Evolutionary conservation across 768 basidiomycete genomes (phyloP), one percentile per base, ranked within the genome.

Genomic region (Agaricus sinodeliciosus): DNA sequence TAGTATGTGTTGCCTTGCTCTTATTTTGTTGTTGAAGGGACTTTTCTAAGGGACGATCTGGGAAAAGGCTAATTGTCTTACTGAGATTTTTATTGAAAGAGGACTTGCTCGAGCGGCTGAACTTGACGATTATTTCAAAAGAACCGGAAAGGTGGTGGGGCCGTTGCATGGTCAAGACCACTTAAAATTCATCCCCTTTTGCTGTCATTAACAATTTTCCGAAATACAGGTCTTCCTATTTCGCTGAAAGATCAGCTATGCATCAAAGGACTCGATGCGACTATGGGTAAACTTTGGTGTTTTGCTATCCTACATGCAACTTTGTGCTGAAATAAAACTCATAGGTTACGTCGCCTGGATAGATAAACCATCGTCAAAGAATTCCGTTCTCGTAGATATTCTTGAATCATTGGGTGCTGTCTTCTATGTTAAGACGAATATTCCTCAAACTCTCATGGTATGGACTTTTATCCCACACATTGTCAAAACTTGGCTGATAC

Each of bases 361-460:
- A 25, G 85, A 82, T 2, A 72, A 78, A 55, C 75, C 73, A 47
- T 77, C 83, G 0, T 68, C 79, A 35, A 71, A 75, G 44, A 79
- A 89, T 55, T 72, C 84, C 0, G 79, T 81, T 2, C 69, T 92
- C 0, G 81, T 78, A 9, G 81, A 86, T 46, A 76, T 88, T 36
- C 67, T 91, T n/a, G 73, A 79, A 51, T 75, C 77, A 3, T 71
- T 73, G 7, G 90, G 90, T 1, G 89, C 87, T 2, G 75, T 90
- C 3, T 73, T 81, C 0, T 90, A 82, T 51, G 82, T 86, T 8
- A 80, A 78, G 58, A 89, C 85, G 0, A 88, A 89, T 59, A 65
- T 88, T n/a, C 85, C 87, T 0, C 87, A 90, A 63, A 85, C 87
- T 1, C 65, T 89, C 11, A 83, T 87, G 83, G 86, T 82, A 64